phyloP scores from a whole-genome alignment of 345 rosid genomes.

The Iberis pinnata region DNA sequence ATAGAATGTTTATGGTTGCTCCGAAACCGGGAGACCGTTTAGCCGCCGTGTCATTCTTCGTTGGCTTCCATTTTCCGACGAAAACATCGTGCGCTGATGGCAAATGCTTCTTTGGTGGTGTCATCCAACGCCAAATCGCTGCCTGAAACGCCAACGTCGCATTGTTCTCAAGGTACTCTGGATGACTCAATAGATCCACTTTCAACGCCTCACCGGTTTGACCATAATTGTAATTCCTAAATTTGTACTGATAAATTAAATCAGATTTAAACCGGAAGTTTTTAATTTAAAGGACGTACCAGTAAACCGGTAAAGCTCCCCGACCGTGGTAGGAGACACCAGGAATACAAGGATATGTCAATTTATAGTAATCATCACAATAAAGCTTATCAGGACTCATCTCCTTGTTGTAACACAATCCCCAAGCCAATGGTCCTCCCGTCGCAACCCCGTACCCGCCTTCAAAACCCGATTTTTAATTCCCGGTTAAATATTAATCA shows the following conservation, averaged over 20 bases:
- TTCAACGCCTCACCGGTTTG: conserved; percentile 53
- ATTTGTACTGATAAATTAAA: no score
- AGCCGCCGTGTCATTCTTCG: conserved; percentile 66
- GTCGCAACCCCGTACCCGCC: conserved; percentile 97
- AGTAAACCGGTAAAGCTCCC: conserved; percentile 85
- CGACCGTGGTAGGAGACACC: conserved; percentile 97
- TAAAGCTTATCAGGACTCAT: conserved; percentile 85
- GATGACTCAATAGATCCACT: conserved; percentile 59
- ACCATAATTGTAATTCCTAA: conserved; percentile 86
- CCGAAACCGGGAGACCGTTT: conserved; percentile 66
- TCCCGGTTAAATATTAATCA: no score
- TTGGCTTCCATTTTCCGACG: conserved; percentile 71
- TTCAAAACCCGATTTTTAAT: no score
- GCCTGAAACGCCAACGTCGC: conserved; percentile 79
- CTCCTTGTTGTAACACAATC: conserved; percentile 85
- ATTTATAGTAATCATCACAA: conserved; percentile 70
- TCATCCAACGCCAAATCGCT: conserved; percentile 77
- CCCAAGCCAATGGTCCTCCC: conserved; percentile 96
- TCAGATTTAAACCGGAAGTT: background rate
- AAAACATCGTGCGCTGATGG: conserved; percentile 68
- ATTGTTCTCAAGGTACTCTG: conserved; percentile 67
- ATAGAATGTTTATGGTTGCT: conserved; percentile 62
- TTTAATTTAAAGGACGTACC: no score
- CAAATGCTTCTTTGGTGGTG: conserved; percentile 55
- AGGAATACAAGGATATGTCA: conserved; percentile 65